These are phyloP conservation scores for Solanum tacnaense DNA, from an alignment of 257 asterid genomes.

Conservation along the genomic window DNA sequence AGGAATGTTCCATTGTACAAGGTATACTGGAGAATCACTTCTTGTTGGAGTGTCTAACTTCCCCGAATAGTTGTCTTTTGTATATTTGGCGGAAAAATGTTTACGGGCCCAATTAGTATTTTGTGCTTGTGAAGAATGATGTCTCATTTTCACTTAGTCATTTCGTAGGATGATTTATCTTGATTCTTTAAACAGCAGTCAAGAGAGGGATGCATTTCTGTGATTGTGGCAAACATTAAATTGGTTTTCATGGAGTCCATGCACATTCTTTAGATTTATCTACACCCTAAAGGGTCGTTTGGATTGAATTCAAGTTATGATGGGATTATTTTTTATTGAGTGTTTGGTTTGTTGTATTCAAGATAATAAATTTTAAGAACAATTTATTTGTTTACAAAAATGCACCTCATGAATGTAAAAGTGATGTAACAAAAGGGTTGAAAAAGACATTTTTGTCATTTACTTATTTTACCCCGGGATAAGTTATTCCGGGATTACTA, in stretches of 20 bases:
- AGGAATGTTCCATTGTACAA: constrained; percentile 71
- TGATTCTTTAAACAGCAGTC: neutral
- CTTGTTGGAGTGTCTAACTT: neutral
- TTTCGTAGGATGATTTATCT: neutral
- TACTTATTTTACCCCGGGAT: no score
- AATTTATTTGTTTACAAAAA: no score
- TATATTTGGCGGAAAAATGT: neutral
- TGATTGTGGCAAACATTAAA: neutral
- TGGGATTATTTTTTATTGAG: no score
- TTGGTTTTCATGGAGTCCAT: neutral
- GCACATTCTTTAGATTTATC: neutral
- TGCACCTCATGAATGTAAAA: no score
- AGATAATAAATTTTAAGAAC: no score
- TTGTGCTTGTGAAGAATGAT: neutral
- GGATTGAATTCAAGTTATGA: no score
- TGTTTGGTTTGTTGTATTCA: no score
- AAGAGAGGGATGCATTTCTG: neutral
- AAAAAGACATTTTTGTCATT: no score
- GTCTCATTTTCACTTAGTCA: neutral
- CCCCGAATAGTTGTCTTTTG: neutral
- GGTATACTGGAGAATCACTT: constrained; percentile 28
- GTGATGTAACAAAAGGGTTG: no score
- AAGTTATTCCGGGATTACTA: no score
- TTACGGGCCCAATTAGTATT: neutral
- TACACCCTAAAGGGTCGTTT: neutral